phyloP scores from a whole-genome alignment of 495 filamentous ascomycete genomes.

The Beverwykella pulmonaria region DNA sequence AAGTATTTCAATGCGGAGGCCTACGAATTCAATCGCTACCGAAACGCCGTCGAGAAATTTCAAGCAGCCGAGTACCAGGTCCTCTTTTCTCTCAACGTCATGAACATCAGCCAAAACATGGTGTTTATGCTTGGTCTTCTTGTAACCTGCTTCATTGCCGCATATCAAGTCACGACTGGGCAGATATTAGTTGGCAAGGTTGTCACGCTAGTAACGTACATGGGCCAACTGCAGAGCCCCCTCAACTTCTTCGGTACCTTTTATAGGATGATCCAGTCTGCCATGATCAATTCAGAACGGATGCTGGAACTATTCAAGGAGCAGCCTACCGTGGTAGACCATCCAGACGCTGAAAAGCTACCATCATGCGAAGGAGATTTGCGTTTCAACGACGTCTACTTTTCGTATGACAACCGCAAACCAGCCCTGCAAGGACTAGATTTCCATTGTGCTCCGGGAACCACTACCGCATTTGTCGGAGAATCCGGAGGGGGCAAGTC shows the following conservation, averaged over 20 bases:
- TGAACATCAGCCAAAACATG: slow-evolving; percentile 92
- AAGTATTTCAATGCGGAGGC: slow-evolving; percentile 98
- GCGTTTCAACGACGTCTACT: slow-evolving; percentile 81
- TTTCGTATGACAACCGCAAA: slow-evolving; percentile 85
- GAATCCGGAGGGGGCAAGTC: slow-evolving; percentile 97
- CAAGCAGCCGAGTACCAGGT: slow-evolving; percentile 88
- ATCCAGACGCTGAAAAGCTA: slow-evolving; percentile 58
- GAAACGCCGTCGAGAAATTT: slow-evolving; percentile 75
- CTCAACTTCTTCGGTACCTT: slow-evolving; percentile 98
- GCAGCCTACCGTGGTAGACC: slow-evolving; percentile 85
- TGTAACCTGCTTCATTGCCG: slow-evolving; percentile 79
- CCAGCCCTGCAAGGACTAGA: slow-evolving; percentile 80
- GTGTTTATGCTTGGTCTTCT: slow-evolving; percentile 92
- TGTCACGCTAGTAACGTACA: slow-evolving; percentile 80
- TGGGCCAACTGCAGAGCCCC: slow-evolving; percentile 87
- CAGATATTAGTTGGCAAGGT: slow-evolving; percentile 76
- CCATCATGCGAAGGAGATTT: slow-evolving; percentile 76
- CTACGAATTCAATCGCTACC: slow-evolving; percentile 88
- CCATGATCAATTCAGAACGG: slow-evolving; percentile 95
- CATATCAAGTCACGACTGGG: slow-evolving; percentile 80
- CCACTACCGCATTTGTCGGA: slow-evolving; percentile 92
- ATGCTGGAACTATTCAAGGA: slow-evolving; percentile 95
- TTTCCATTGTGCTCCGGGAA: slow-evolving; percentile 83
- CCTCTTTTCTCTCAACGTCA: slow-evolving; percentile 79
- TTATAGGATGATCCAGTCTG: slow-evolving; percentile 92